Evolutionary conservation across 306 rosid species (phyloP).

Genomic region (Castanospermum australe): DNA sequence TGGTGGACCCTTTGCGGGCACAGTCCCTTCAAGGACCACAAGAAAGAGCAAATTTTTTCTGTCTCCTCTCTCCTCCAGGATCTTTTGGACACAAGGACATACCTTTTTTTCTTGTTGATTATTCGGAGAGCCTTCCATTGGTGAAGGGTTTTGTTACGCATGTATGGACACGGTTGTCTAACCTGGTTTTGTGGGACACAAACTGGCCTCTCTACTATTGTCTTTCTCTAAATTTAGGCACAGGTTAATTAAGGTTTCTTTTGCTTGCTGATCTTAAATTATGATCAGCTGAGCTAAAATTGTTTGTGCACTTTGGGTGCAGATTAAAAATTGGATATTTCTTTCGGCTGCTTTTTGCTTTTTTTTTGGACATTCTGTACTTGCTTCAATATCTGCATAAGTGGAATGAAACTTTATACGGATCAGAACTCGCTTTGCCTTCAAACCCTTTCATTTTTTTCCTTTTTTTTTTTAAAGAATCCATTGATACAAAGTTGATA

Average conservation of each 20-base stretch:
- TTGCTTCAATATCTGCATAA: background rate
- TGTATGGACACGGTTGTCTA: conserved; percentile 36
- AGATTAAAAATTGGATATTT: background rate
- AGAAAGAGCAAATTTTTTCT: background rate
- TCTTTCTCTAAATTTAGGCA: conserved; percentile 26
- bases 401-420: background rate
- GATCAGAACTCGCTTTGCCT: background rate
- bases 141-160: conserved; percentile 41
- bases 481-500: background rate
- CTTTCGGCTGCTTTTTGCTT: background rate
- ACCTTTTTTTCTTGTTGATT: background rate
- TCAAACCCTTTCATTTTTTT: background rate
- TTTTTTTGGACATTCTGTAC: background rate
- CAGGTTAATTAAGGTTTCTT: background rate
- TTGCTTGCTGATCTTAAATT: conserved; percentile 7
- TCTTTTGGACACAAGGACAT: background rate
- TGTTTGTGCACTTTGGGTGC: background rate
- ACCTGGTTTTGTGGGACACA: conserved; percentile 8
- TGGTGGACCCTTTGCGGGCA: background rate
- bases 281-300: background rate
- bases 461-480: background rate
- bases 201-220: background rate
- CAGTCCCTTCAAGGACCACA: background rate
- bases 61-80: background rate
- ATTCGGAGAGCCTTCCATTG: conserved; percentile 22